Evolutionary conservation across 805 yeast genomes (phyloP), one percentile per base, ranked within the genome.

Genomic region (Zygosaccharomyces gambellarensis): DNA sequence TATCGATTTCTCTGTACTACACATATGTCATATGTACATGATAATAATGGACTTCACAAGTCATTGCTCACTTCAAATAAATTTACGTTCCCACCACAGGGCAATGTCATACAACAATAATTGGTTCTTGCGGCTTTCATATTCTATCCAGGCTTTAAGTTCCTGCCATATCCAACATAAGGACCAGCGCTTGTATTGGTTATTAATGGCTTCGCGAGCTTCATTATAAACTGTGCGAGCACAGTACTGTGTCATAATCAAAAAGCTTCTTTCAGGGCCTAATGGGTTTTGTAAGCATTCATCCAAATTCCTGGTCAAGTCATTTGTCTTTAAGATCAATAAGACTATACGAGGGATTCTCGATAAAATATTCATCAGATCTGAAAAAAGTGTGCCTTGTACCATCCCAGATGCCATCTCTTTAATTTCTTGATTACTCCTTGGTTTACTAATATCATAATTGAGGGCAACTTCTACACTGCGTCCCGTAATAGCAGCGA

Each of bases 401-500:
- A 79, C 62, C 32, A 94, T 62, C 7, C 84, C 80, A 3, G 61
- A 62, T 41, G 85, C 82, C 87, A 94, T 90, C 27, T 71, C 74
- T 4, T 68, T 71, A 34, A 86, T 77, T 65, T 94, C 99, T 1
- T 72, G 75, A 0, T 76, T 72, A 19, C 79, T 69, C 46, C 97
- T 75, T 0, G 68, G 62, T 28, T 76, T 68, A 11, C 76, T 70
- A 14, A 85, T 75, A 53, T 87, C 85, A 46, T 84, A 82, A 53
- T 77, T 76, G 46, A 86, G 63, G 0, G 95, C 92, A 48, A 82
- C 80, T 19, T 85, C 81, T 22, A 86, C 87, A 58, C 90, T 95
- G 50, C 99, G 74, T 1, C 99, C 99, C 0, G 99, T 94, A 39
- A 94, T 83, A 1, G 98, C 97, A 1, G 96, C 90, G 1, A 95